These are phyloP conservation scores for Cercospora canescens DNA, from an alignment of 2,329 filamentous ascomycete genomes.

Conservation along the genomic window DNA sequence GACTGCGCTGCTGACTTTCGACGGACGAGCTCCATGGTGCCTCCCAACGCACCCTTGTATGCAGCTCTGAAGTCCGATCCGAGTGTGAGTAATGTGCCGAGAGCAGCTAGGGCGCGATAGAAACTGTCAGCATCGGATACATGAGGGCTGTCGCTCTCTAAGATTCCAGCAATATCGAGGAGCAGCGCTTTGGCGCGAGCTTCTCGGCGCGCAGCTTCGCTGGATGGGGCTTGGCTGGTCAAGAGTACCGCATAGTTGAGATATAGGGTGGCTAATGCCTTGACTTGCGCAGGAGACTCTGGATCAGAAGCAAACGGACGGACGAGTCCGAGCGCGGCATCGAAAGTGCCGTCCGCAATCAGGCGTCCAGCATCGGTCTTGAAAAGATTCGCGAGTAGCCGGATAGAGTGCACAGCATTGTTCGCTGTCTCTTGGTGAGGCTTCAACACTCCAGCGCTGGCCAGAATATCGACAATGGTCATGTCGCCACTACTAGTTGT, in stretches of 20 bases:
- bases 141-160: conserved; percentile 36
- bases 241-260: conserved; percentile 84
- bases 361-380: conserved; percentile 68
- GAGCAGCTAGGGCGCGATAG: conserved; percentile 77
- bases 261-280: conserved; percentile 77
- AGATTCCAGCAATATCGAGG: conserved; percentile 33
- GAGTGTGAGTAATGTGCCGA: conserved; percentile 73
- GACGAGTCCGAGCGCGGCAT: conserved; percentile 63
- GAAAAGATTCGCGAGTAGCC: conserved; percentile 82
- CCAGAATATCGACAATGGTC: conserved; percentile 63
- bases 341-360: conserved; percentile 57
- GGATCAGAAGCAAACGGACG: conserved; percentile 60
- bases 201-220: conserved; percentile 31
- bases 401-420: conserved; percentile 82
- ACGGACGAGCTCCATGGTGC: conserved; percentile 45
- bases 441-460: conserved; percentile 59
- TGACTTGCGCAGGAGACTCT: conserved; percentile 65
- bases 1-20: conserved; percentile 58
- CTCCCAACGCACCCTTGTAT: conserved; percentile 59
- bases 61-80: conserved; percentile 60
- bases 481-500: conserved; percentile 53
- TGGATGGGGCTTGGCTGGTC: conserved; percentile 38
- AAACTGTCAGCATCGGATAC: conserved; percentile 79
- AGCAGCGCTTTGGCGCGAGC: conserved; percentile 34
- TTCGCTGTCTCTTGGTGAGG: conserved; percentile 64